Conservation (phyloP, 768 basidiomycete genomes). For the Amyloporia xantha region DNA sequence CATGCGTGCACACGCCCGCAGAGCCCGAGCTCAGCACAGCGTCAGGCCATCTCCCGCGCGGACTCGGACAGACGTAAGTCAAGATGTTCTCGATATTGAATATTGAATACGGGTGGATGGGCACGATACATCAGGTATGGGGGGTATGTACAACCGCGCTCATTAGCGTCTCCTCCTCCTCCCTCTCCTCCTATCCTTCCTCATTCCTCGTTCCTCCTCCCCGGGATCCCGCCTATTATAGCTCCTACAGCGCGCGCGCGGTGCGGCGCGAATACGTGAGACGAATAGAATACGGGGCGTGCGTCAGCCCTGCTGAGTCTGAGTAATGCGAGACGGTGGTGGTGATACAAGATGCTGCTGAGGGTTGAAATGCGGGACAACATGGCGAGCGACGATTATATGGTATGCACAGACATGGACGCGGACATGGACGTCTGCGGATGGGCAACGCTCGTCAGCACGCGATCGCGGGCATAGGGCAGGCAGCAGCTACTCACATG, state of each 20-base stretch:
- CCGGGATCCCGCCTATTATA: conserved; percentile 4
- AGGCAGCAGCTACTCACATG: neutral
- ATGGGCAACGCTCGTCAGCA: conserved; percentile 1
- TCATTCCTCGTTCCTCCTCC: no score
- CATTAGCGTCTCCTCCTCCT: conserved; percentile 2
- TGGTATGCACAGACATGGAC: no score
- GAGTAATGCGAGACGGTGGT: conserved; percentile 7
- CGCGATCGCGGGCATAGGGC: conserved; percentile 4
- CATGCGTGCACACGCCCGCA: no score
- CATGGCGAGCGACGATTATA: conserved; percentile 13
- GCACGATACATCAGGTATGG: conserved; percentile 10
- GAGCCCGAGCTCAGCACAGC: no score
- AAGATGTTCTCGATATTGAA: neutral
- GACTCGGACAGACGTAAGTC: no score
- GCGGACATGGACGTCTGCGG: conserved; percentile 9
- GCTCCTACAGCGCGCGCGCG: conserved; percentile 7
- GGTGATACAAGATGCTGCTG: conserved; percentile 23
- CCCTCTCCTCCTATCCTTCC: neutral
- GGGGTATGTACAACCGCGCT: conserved; percentile 18
- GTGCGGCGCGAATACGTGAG: conserved; percentile 9
- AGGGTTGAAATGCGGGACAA: conserved; percentile 15
- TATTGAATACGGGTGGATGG: conserved; percentile 5
- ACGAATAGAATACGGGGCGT: conserved; percentile 12
- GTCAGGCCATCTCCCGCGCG: no score
- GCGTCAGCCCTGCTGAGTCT: conserved; percentile 9